phyloP scores from a whole-genome alignment of 2,329 filamentous ascomycete species.

The Mycocentrospora acerina region DNA sequence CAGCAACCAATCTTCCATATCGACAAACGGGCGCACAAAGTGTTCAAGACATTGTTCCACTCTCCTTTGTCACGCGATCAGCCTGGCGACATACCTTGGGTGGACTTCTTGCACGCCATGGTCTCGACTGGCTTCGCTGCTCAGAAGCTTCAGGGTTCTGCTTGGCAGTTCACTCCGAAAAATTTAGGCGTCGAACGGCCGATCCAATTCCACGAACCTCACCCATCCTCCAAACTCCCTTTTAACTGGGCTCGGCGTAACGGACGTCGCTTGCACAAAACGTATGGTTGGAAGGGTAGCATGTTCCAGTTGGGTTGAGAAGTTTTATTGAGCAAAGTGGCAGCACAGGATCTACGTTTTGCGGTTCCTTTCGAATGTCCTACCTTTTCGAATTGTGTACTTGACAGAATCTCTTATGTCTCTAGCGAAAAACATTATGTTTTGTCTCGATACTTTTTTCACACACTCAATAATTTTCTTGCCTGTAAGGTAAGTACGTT shows the following conservation, averaged over 20 bases:
- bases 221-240: slow-evolving; percentile 56
- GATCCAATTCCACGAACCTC: slow-evolving; percentile 64
- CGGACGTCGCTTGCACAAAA: slow-evolving; percentile 50
- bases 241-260: slow-evolving; percentile 49
- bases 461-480: no score
- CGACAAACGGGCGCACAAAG: slow-evolving; percentile 44
- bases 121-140: slow-evolving; percentile 51
- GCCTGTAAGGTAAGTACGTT: no score
- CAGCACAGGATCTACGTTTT: no score
- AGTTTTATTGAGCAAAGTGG: no score
- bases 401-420: no score
- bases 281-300: slow-evolving; percentile 51
- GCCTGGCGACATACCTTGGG: slow-evolving; percentile 55
- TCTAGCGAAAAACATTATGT: no score
- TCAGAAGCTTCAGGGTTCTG: slow-evolving; percentile 61
- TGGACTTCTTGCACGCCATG: slow-evolving; percentile 58
- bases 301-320: slow-evolving; percentile 3
- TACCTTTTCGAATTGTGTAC: no score
- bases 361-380: no score
- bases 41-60: slow-evolving; percentile 48
- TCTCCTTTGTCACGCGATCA: slow-evolving; percentile 34
- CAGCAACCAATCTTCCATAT: slow-evolving; percentile 28
- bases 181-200: slow-evolving; percentile 46
- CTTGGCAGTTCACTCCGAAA: slow-evolving; percentile 55
- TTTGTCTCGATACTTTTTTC: no score